A percentile compares a stretch with the other conserved stretches of the same genome.
Evolutionary conservation across 2,329 filamentous ascomycete species (phyloP).

Genomic region (Pseudogymnoascus sp.): DNA sequence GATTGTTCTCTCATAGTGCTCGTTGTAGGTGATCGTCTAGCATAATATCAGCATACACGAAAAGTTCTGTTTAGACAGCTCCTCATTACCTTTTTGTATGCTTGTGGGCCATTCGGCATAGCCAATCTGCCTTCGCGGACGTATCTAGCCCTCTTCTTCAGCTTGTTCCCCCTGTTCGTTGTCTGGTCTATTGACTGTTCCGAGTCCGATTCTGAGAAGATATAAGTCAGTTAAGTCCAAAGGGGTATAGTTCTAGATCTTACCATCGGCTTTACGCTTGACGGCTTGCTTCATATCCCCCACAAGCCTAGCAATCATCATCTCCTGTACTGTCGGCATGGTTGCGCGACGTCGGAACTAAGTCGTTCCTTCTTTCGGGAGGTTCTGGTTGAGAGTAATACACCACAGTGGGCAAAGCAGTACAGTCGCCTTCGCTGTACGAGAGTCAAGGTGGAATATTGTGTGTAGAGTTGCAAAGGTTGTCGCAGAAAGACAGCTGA

Average conservation of each 20-base stretch:
- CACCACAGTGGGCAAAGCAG: not conserved
- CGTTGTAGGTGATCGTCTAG: conserved; percentile 65
- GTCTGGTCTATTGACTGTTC: conserved; percentile 62
- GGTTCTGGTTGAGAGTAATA: not conserved
- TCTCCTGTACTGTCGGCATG: conserved; percentile 1
- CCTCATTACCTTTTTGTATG: conserved; percentile 59
- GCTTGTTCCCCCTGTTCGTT: conserved; percentile 70
- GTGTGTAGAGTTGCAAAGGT: not conserved
- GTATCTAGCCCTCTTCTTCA: conserved; percentile 67
- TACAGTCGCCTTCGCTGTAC: not conserved
- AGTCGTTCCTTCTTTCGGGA: not conserved
- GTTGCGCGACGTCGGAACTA: not conserved
- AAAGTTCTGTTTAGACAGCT: not conserved
- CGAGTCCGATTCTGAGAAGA: conserved; percentile 60
- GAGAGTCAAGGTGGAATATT: not conserved
- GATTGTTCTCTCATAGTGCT: conserved; percentile 58
- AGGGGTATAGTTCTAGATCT: conserved; percentile 17
- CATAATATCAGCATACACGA: conserved; percentile 14
- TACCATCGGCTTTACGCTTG: conserved; percentile 56
- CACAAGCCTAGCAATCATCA: conserved; percentile 22
- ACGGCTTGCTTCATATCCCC: conserved; percentile 57
- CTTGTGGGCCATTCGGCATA: conserved; percentile 54
- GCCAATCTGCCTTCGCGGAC: conserved; percentile 63
- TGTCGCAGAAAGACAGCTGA: not conserved
- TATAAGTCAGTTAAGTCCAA: conserved; percentile 15